These are phyloP conservation scores for Petunia secreta DNA, from an alignment of 257 asterid genomes.

Conservation along the genomic window DNA sequence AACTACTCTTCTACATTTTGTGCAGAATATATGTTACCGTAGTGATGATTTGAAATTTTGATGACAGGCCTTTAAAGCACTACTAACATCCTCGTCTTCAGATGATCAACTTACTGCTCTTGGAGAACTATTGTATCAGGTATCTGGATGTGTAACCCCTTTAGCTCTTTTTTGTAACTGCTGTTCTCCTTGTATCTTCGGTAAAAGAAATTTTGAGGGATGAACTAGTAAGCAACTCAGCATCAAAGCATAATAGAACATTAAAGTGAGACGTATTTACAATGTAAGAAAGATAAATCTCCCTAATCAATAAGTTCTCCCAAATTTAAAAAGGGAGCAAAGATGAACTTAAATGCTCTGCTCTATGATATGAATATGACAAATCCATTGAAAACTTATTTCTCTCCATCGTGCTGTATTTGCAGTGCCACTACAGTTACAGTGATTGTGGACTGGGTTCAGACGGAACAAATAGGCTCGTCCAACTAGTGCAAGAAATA, in stretches of 20 bases:
- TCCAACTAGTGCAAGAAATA: constrained; percentile 86
- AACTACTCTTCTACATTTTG: background rate
- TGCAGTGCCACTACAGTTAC: constrained; percentile 95
- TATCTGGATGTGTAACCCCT: constrained; percentile 26
- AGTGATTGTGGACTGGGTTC: constrained; percentile 95
- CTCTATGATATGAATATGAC: background rate
- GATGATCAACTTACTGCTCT: constrained; percentile 84
- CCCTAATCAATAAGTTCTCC: background rate
- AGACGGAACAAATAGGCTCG: constrained; percentile 88
- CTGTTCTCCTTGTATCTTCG: background rate
- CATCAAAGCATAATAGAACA: background rate
- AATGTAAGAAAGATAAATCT: constrained; percentile 3
- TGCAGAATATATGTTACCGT: background rate
- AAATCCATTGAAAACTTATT: background rate
- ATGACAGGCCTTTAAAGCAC: constrained; percentile 87
- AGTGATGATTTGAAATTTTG: background rate
- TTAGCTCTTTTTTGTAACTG: background rate
- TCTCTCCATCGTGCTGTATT: constrained; percentile 1
- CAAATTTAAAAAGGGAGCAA: background rate
- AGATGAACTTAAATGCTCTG: background rate
- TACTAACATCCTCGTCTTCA: constrained; percentile 76
- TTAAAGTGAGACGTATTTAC: background rate
- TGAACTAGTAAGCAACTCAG: background rate
- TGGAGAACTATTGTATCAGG: constrained; percentile 94
- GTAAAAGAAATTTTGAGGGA: background rate